A percentile compares a stretch with the other conserved stretches of the same genome.
Conservation (phyloP, 2,329 filamentous ascomycete species). For the Drechmeria coniospora region DNA sequence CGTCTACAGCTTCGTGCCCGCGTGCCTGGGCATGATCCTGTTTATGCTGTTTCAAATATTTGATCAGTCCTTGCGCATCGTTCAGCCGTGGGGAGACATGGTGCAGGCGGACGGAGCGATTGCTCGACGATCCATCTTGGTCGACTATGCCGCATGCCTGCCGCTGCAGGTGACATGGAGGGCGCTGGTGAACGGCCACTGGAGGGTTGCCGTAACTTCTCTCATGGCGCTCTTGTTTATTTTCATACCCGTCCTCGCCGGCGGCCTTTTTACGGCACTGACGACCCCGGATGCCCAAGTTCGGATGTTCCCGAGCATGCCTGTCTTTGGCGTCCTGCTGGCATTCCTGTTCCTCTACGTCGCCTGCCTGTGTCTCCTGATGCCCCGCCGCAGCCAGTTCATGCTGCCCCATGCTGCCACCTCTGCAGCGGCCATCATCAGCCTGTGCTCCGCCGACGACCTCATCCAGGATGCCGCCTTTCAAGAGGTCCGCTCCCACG, state of each 20-base stretch:
- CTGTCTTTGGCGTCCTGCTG: slow-evolving; percentile 59
- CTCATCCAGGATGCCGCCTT: slow-evolving; percentile 61
- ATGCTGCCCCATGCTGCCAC: slow-evolving; percentile 59
- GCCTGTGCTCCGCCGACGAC: slow-evolving; percentile 59
- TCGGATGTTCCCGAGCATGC: slow-evolving; percentile 56
- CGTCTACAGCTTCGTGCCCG: slow-evolving; percentile 64
- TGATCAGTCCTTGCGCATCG: slow-evolving; percentile 48
- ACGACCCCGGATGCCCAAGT: slow-evolving; percentile 36
- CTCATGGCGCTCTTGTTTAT: slow-evolving; percentile 43
- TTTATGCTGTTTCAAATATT: slow-evolving; percentile 53
- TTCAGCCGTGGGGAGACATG: slow-evolving; percentile 56
- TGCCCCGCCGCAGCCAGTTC: slow-evolving; percentile 44
- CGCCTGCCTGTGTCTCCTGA: slow-evolving; percentile 42
- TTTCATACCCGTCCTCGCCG: slow-evolving; percentile 50
- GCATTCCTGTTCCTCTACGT: slow-evolving; percentile 57
- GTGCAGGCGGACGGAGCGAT: slow-evolving; percentile 38
- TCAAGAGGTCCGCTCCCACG: slow-evolving; percentile 47
- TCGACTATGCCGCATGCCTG: slow-evolving; percentile 54
- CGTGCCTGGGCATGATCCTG: slow-evolving; percentile 48
- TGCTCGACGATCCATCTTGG: slow-evolving; percentile 48
- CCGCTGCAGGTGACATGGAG: slow-evolving; percentile 44
- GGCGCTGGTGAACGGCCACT: slow-evolving; percentile 47
- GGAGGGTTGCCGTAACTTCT: slow-evolving; percentile 46
- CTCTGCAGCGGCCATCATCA: slow-evolving; percentile 61
- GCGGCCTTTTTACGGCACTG: slow-evolving; percentile 60